Evolutionary conservation across 345 rosid species (phyloP).

Genomic region (Boechera stricta): DNA sequence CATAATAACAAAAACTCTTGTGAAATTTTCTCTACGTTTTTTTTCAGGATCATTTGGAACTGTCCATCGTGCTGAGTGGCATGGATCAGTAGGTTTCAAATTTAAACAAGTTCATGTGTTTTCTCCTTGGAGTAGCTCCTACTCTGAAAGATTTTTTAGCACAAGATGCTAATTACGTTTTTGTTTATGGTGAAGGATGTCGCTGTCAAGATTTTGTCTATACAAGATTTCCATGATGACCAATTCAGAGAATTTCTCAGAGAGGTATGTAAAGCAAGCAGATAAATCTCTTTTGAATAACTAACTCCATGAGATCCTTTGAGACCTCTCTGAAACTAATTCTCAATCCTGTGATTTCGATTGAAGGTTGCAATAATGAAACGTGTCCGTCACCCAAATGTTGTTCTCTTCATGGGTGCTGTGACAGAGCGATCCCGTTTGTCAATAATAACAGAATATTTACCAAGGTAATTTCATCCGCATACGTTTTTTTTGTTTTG

Average conservation of each 20-base stretch:
- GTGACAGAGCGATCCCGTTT: conserved; percentile 85
- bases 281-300: not conserved
- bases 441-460: conserved; percentile 91
- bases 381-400: conserved; percentile 95
- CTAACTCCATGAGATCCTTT: conserved; percentile 9
- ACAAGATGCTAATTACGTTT: conserved; percentile 10
- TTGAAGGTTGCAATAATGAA: conserved; percentile 94
- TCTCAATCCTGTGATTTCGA: not conserved
- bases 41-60: conserved; percentile 92
- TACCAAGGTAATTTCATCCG: conserved; percentile 68
- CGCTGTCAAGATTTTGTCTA: conserved; percentile 83
- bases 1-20: not conserved
- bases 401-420: conserved; percentile 99
- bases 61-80: conserved; percentile 99
- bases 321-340: conserved; percentile 9
- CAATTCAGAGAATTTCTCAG: conserved; percentile 88
- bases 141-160: conserved; percentile 16
- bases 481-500: not conserved
- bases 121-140: not conserved
- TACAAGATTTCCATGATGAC: conserved; percentile 91
- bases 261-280: conserved; percentile 58
- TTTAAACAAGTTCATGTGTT: not conserved
- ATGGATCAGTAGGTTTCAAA: conserved; percentile 81
- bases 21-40: not conserved
- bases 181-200: conserved; percentile 68